Evolutionary conservation across 768 basidiomycete species (phyloP).

Genomic region (Collybia nuda): DNA sequence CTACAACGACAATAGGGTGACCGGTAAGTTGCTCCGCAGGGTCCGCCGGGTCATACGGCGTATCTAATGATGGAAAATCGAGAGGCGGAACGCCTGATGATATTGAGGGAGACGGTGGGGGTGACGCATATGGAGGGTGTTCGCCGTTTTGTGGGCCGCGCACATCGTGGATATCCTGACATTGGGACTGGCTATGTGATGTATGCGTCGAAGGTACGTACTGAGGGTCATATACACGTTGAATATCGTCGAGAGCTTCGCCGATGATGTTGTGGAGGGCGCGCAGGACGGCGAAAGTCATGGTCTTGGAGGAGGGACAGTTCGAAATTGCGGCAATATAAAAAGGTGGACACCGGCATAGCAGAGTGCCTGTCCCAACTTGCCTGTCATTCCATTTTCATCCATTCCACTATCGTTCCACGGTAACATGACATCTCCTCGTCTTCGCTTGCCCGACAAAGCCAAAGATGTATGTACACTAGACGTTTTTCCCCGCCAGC

Average conservation of each 20-base stretch:
- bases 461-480: too few relatives aligned
- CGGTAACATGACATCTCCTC: too few relatives aligned
- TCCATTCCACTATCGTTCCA: background rate
- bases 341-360: too few relatives aligned
- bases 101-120: conserved; percentile 27
- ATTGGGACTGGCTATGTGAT: too few relatives aligned
- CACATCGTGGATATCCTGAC: too few relatives aligned
- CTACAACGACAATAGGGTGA: conserved; percentile 58
- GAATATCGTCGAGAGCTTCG: conserved; percentile 68
- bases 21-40: conserved; percentile 54
- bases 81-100: conserved; percentile 20
- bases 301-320: conserved; percentile 16
- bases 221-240: conserved; percentile 48
- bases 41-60: conserved; percentile 43
- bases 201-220: background rate
- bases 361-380: too few relatives aligned
- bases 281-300: conserved; percentile 65
- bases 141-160: conserved; percentile 5
- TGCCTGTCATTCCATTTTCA: conserved; percentile 9
- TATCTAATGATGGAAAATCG: conserved; percentile 61
- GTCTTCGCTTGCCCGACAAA: too few relatives aligned
- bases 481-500: too few relatives aligned
- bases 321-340: background rate
- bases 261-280: conserved; percentile 67
- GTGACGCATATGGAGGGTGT: conserved; percentile 25